Evolutionary conservation across 2,329 filamentous ascomycete species (phyloP).

Genomic region (Emydomyces testavorans): DNA sequence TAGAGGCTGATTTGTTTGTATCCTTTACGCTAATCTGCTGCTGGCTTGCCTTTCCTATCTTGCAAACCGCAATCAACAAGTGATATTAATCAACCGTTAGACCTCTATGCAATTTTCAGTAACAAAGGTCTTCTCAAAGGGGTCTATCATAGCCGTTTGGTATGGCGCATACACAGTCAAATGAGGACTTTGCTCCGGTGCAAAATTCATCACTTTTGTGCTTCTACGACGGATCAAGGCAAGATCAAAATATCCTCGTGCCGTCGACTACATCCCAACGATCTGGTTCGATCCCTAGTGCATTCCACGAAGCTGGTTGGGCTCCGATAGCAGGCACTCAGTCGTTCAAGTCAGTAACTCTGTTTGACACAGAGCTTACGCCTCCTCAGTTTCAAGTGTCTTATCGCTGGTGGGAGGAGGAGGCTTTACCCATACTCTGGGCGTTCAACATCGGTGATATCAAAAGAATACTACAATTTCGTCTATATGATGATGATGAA

Average conservation of each 20-base stretch:
- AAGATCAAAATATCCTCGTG: not conserved
- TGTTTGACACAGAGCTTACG: conserved; percentile 9
- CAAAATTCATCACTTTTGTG: not conserved
- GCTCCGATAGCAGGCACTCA: not conserved
- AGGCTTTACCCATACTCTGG: conserved; percentile 30
- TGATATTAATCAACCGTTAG: not conserved
- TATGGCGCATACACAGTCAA: not conserved
- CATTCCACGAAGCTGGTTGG: not conserved
- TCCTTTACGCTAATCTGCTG: not conserved
- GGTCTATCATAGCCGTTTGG: not conserved
- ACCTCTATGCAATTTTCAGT: not conserved
- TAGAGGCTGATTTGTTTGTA: not conserved
- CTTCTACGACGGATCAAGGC: not conserved
- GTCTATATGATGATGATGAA: conserved; percentile 28
- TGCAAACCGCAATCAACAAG: not conserved
- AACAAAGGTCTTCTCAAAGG: not conserved
- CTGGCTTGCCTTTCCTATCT: not conserved
- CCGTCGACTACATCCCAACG: not conserved
- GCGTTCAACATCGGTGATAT: conserved; percentile 31
- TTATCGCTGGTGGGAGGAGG: conserved; percentile 35
- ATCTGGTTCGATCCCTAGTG: not conserved
- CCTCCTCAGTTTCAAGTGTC: conserved; percentile 24
- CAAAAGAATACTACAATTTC: conserved; percentile 29
- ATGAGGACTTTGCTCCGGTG: not conserved
- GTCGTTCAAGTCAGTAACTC: not conserved